Evolutionary conservation across 2,329 filamentous ascomycete genomes (phyloP).

Genomic region (Pseudocercospora musae): DNA sequence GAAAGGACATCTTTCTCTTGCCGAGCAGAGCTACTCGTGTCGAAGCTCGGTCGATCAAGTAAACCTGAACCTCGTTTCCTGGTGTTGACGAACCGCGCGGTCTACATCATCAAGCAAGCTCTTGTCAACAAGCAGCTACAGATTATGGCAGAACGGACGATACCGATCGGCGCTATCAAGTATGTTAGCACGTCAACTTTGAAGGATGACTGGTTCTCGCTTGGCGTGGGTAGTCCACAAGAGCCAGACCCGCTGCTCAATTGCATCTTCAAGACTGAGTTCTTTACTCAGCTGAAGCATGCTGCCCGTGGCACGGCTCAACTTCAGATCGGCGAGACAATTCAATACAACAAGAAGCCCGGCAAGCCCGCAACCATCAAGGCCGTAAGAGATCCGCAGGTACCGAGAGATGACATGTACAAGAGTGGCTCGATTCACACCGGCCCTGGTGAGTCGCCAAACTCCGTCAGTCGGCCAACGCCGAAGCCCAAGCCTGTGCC

Average conservation of each 20-base stretch:
- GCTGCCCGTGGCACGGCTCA: conserved; percentile 76
- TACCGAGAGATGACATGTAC: conserved; percentile 73
- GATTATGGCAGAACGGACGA: conserved; percentile 75
- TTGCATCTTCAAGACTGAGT: conserved; percentile 93
- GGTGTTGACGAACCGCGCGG: conserved; percentile 73
- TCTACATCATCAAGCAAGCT: conserved; percentile 84
- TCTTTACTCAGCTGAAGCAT: conserved; percentile 86
- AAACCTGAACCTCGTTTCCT: conserved; percentile 85
- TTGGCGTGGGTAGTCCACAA: conserved; percentile 83
- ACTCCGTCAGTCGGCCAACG: conserved; percentile 76
- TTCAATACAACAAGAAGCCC: conserved; percentile 97
- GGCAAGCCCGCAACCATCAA: conserved; percentile 88
- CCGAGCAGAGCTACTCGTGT: conserved; percentile 82
- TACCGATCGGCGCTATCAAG: conserved; percentile 84
- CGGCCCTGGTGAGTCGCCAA: conserved; percentile 75
- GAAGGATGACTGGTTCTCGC: conserved; percentile 94
- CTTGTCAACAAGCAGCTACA: conserved; percentile 77
- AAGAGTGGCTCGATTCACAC: conserved; percentile 93
- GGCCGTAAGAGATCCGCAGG: conserved; percentile 79
- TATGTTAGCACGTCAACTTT: conserved; percentile 75
- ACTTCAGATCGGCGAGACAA: conserved; percentile 75
- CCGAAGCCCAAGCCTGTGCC: conserved; percentile 83
- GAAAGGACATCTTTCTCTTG: conserved; percentile 86
- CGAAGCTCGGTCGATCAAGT: conserved; percentile 94
- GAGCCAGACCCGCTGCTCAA: conserved; percentile 91